phyloP scores from a whole-genome alignment of 768 basidiomycete genomes.

The Panellus pusillus region DNA sequence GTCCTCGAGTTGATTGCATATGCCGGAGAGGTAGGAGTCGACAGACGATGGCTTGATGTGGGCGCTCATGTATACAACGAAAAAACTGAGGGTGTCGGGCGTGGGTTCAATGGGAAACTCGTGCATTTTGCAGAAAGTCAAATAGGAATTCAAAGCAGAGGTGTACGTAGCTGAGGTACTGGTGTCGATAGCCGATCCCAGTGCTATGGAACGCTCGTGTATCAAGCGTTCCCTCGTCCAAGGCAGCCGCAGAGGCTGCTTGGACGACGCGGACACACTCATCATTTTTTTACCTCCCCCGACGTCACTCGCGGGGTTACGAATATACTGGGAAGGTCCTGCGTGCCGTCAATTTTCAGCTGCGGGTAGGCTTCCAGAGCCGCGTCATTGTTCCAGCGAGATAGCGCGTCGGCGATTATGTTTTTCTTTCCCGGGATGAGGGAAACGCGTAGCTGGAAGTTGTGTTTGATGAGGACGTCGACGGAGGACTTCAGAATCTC shows the following conservation, averaged over 20 bases:
- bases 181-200: conserved; percentile 25
- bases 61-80: conserved; percentile 33
- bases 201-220: conserved; percentile 25
- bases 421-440: conserved; percentile 26
- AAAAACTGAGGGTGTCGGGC: conserved; percentile 36
- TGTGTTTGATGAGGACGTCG: conserved; percentile 11
- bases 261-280: conserved; percentile 10
- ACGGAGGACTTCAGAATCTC: conserved; percentile 16
- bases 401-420: conserved; percentile 29
- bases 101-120: conserved; percentile 31
- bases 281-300: conserved; percentile 30
- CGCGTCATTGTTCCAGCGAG: conserved; percentile 18
- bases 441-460: conserved; percentile 24
- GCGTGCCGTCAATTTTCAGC: neutral
- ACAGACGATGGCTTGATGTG: conserved; percentile 39
- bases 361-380: conserved; percentile 1
- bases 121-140: conserved; percentile 31
- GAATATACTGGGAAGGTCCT: neutral
- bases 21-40: conserved; percentile 39
- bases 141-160: conserved; percentile 34
- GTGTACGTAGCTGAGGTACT: conserved; percentile 25
- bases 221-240: conserved; percentile 37
- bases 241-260: conserved; percentile 32
- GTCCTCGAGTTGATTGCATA: conserved; percentile 35
- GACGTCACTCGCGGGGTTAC: conserved; percentile 29